Evolutionary conservation across 345 rosid genomes (phyloP).

Genomic region (Capsella bursapastoris): DNA sequence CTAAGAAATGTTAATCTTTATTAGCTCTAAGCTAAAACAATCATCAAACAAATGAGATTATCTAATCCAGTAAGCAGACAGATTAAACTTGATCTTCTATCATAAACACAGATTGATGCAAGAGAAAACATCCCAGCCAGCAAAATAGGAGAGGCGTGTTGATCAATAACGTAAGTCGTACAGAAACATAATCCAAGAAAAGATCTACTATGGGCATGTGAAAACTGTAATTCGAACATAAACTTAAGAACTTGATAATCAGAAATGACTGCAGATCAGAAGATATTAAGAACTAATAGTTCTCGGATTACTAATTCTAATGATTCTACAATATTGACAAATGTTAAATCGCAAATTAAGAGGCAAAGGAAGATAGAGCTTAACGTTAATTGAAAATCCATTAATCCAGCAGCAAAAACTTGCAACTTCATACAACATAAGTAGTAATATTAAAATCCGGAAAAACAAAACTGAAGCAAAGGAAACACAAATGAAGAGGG

Average conservation of each 20-base stretch:
- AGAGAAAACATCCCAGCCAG: neutral
- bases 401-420: constrained; percentile 19
- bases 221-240: neutral
- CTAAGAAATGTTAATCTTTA: neutral
- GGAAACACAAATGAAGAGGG: constrained; percentile 10
- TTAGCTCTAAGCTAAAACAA: neutral
- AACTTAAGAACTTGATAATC: neutral
- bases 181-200: neutral
- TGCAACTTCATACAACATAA: constrained; percentile 10
- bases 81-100: neutral
- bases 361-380: neutral
- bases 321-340: neutral
- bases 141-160: neutral
- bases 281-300: neutral
- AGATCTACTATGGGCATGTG: neutral
- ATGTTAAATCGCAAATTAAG: neutral
- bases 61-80: neutral
- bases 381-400: neutral
- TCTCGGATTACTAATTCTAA: neutral
- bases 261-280: neutral
- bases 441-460: neutral
- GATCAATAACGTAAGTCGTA: neutral
- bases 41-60: neutral
- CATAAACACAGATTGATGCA: neutral
- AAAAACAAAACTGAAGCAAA: neutral